Evolutionary conservation across 2,329 filamentous ascomycete species (phyloP).

Genomic region (Claviceps paspali): DNA sequence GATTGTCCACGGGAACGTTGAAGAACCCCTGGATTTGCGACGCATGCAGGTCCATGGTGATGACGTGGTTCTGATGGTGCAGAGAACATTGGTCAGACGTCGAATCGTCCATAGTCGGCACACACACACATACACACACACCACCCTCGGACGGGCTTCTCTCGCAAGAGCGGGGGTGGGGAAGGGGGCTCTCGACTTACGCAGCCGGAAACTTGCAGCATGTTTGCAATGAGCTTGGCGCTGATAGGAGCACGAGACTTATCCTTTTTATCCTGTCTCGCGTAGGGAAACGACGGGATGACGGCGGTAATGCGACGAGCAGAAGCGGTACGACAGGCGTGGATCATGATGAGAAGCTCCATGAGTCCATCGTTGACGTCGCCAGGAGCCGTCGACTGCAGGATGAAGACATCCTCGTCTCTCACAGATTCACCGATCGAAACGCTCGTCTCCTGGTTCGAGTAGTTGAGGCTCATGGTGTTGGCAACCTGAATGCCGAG

Average conservation of each 20-base stretch:
- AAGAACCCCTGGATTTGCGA: conserved; percentile 95
- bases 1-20: conserved; percentile 60
- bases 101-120: neutral
- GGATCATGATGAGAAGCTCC: conserved; percentile 97
- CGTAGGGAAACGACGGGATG: conserved; percentile 92
- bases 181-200: conserved; percentile 18
- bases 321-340: conserved; percentile 56
- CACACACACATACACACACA: too few relatives aligned
- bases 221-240: conserved; percentile 90
- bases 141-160: too few relatives aligned
- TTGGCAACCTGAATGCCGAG: conserved; percentile 65
- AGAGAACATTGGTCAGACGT: neutral
- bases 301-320: conserved; percentile 89
- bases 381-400: conserved; percentile 86
- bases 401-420: conserved; percentile 96
- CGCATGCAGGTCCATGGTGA: conserved; percentile 92
- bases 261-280: conserved; percentile 95
- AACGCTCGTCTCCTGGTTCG: conserved; percentile 76
- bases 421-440: conserved; percentile 92
- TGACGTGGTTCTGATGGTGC: conserved; percentile 36
- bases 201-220: conserved; percentile 89
- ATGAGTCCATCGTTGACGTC: conserved; percentile 97
- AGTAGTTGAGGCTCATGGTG: conserved; percentile 70
- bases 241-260: conserved; percentile 87
- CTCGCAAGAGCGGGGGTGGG: neutral